phyloP scores from a whole-genome alignment of 139 green algal genomes.

The Ettlia oleoabundans region DNA sequence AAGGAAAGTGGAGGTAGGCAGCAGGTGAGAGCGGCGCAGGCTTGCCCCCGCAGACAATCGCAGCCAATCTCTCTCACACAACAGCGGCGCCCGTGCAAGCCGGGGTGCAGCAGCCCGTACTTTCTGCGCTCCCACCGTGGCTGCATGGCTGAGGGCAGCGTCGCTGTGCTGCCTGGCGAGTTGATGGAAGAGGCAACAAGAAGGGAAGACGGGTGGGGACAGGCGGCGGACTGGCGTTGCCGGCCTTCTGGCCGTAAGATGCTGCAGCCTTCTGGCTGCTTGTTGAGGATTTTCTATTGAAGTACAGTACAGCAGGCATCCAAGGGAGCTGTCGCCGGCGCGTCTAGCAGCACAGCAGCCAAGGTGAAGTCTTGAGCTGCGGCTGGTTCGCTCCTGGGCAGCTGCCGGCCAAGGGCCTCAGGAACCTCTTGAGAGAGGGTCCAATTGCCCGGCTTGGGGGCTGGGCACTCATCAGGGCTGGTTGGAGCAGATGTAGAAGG shows the following conservation, averaged over 20 bases:
- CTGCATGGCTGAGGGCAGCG: conserved; percentile 2
- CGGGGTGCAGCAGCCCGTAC: not conserved
- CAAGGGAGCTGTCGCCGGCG: no score
- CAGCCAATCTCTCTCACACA: conserved; percentile 4
- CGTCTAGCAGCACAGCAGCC: no score
- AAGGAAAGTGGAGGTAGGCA: not conserved
- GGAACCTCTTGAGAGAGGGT: no score
- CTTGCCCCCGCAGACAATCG: conserved; percentile 12
- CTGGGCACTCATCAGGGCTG: not conserved
- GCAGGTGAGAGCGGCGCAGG: conserved; percentile 20
- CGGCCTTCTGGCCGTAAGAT: not conserved
- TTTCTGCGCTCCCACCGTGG: not conserved
- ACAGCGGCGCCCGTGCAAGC: conserved; percentile 10
- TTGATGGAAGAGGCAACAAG: not conserved
- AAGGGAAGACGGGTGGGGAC: not conserved
- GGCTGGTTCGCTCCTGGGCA: no score
- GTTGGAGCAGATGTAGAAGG: conserved; percentile 58
- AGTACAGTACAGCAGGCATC: no score
- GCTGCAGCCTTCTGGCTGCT: not conserved
- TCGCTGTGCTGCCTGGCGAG: not conserved
- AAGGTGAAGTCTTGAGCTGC: no score
- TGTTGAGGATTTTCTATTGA: not conserved
- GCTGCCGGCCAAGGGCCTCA: not conserved
- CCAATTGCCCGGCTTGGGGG: not conserved
- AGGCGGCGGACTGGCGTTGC: not conserved